Evolutionary conservation across 805 yeast species (phyloP), one percentile per base, ranked within the genome.

Genomic region (Candida michaelii): DNA sequence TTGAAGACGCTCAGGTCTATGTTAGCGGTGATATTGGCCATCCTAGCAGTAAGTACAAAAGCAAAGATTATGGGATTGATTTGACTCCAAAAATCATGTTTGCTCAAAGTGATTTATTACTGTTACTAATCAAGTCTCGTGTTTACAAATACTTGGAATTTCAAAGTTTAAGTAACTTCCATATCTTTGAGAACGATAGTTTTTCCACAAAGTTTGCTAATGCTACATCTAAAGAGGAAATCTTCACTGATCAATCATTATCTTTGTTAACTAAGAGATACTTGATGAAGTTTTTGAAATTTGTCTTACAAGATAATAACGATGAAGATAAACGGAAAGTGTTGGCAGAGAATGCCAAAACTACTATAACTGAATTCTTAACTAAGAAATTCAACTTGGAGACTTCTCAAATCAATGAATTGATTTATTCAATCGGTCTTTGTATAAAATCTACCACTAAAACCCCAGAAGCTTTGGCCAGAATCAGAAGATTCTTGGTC

Each of bases 61-160:
- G 90, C 16, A 80, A 74, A 53, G 89, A 86, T 54, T 91, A 88
- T 65, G 89, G 96, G 29, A 78, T 93, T 42, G 99, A 93, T 60
- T 66, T 93, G 46, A 74, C 86, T 14, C 98, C 98, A 1, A 86
- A 85, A 56, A 71, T 93, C 39, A 69, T 93, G 66, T 91, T 93
- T 65, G 93, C 97, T 29, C 82, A 83, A 62, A 83, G 93, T n/a
- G 97, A 90, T 62, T 71, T 93, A 54, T 71, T 91, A 50, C 78
- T 85, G 3, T 69, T 91, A 43, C 72, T 91, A 46, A 74, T 90
- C 46, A 85, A 87, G 59, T 82, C 95, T 39, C 78, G 96, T 48
- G 97, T 93, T 15, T 87, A 87, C 60, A 83, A 87, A 59, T 91
- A 91, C 64, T 73, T 93, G 58, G 98, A 93, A 62, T 91, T 91